These are phyloP conservation scores for Xerocomus potaroensis DNA, from an alignment of 768 basidiomycete genomes.

Conservation along the genomic window DNA sequence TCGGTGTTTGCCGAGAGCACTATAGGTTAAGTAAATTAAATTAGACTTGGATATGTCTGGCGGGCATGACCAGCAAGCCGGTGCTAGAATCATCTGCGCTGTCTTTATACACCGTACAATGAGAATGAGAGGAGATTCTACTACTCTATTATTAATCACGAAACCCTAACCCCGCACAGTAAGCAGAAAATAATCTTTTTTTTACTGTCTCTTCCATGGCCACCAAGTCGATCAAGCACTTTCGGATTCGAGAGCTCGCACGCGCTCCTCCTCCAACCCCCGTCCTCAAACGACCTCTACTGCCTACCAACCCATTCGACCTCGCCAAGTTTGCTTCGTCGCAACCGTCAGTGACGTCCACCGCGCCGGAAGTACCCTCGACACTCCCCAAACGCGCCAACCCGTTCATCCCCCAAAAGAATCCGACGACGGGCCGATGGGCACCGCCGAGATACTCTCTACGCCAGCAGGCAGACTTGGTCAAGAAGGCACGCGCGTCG, in stretches of 20 bases:
- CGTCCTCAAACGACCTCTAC: conserved; percentile 24
- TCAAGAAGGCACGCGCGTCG: conserved; percentile 61
- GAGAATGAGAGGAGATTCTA: too few relatives aligned
- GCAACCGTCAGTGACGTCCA: conserved; percentile 6
- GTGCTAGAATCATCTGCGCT: too few relatives aligned
- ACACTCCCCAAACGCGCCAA: conserved; percentile 38
- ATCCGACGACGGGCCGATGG: conserved; percentile 61
- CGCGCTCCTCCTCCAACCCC: conserved; percentile 9
- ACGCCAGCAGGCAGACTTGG: conserved; percentile 71
- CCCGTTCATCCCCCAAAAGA: conserved; percentile 66
- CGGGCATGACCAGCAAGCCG: too few relatives aligned
- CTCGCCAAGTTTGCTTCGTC: conserved; percentile 19
- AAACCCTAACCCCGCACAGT: neutral
- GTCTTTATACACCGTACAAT: too few relatives aligned
- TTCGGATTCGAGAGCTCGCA: conserved; percentile 24
- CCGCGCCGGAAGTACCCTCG: conserved; percentile 1
- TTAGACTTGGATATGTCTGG: too few relatives aligned
- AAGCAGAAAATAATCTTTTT: too few relatives aligned
- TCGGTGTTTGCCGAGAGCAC: too few relatives aligned
- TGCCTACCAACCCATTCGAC: conserved; percentile 12
- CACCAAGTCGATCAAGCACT: conserved; percentile 23
- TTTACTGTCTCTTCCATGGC: conserved; percentile 21
- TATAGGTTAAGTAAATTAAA: too few relatives aligned
- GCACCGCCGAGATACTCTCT: conserved; percentile 65
- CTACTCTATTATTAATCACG: too few relatives aligned